These are phyloP conservation scores for Mycena sp. DNA, from an alignment of 1,284 basidiomycete species.

Conservation along the genomic window DNA sequence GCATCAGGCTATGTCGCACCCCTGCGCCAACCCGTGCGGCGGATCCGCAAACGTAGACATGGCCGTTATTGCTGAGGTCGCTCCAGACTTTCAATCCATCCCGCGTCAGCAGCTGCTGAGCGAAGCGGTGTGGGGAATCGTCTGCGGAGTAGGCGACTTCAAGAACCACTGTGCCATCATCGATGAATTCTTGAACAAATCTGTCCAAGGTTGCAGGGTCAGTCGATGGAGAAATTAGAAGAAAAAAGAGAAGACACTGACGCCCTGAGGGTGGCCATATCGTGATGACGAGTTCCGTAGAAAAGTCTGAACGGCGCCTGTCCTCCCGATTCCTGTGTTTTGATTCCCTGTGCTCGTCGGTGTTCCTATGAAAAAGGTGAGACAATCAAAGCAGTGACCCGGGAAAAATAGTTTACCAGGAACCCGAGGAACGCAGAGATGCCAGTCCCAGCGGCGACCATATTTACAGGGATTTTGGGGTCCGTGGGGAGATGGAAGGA, in stretches of 20 bases:
- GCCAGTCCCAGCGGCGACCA: conserved; percentile 30
- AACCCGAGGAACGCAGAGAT: conserved; percentile 29
- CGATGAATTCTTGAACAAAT: conserved; percentile 13
- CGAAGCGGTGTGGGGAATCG: conserved; percentile 19
- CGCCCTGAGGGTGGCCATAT: conserved; percentile 23
- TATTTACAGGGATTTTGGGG: conserved; percentile 26
- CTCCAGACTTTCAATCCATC: conserved; percentile 27
- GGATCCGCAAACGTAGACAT: conserved; percentile 30
- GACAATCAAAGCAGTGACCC: not conserved
- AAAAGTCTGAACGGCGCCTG: conserved; percentile 24
- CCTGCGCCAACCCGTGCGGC: conserved; percentile 23
- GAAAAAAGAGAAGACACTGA: not conserved
- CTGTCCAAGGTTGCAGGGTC: conserved; percentile 1
- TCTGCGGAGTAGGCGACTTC: conserved; percentile 24
- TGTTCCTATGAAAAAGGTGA: conserved; percentile 20
- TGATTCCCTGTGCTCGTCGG: conserved; percentile 30
- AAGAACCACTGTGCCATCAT: conserved; percentile 20
- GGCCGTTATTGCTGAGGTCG: conserved; percentile 24
- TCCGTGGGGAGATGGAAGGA: conserved; percentile 32
- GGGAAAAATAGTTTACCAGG: conserved; percentile 5
- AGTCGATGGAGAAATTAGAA: not conserved
- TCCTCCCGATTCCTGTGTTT: conserved; percentile 16
- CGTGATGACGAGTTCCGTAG: conserved; percentile 28
- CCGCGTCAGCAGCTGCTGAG: conserved; percentile 27
- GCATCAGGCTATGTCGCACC: conserved; percentile 27